Base-by-base conservation (phyloP, 305 asterid species). In the Fraxinus paxiana region DNA sequence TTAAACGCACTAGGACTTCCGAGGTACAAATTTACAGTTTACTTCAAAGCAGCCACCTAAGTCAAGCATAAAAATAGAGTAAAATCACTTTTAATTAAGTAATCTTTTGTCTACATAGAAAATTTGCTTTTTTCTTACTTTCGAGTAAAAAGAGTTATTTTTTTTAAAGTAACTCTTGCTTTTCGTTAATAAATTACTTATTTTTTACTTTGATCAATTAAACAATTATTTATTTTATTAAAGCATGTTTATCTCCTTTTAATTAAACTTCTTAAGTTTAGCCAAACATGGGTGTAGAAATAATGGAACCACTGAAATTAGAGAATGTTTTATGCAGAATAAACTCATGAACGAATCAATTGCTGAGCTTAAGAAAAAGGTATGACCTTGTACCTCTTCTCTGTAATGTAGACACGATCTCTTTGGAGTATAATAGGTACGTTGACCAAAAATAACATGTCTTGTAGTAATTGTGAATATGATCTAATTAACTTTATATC, bases 301-400 rank as follows among this genome's bases (percentile, higher is more conserved):
- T 59, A 30, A 51, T 20, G 12, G 2, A 34, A 18, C 26, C 22
- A 56, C 37, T 80, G 77, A 80, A 46, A 10, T 75, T n/a, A 12
- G 48, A 48, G 34, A 8, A 6, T 76, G 20, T 81, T 73, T 12
- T 76, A 26, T 86, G 90, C 94, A 94, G 98, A 92, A 94, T 82
- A 94, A 94, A 84, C 87, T 93, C 73, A 94, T 94, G 96, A 87
- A 86, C 80, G 97, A 90, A 81, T 86, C 97, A 71, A 93, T 94
- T 83, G 83, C 97, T 59, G 90, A 83, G 85, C 93, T 92, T 75
- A 97, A 93, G 84, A 93, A 92, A 83, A 91, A 93, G 97, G 97
- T 92, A 48, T 59, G 70, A 4, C 30, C 70, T 59, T 22, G 5
- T 59, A 59, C 12, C 69, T 59, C 3, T 59, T 17, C 2, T 56